phyloP scores from a whole-genome alignment of 2,329 filamentous ascomycete genomes.

The Sordariomycetes sp. region DNA sequence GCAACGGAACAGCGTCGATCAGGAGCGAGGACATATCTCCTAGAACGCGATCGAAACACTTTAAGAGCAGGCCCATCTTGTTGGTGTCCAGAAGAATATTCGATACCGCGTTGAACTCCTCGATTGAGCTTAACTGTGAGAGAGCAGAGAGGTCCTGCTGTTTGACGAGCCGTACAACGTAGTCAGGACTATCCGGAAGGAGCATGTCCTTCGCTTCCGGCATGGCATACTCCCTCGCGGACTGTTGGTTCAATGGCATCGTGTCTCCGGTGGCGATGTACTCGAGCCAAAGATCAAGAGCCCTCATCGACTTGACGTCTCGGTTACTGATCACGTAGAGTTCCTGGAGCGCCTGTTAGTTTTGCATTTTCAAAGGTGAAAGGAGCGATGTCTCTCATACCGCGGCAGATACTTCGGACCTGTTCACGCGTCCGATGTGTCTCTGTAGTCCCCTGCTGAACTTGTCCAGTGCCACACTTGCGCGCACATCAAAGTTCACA shows the following conservation, averaged over 20 bases:
- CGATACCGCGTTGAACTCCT: not conserved
- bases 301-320: constrained; percentile 21
- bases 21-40: not conserved
- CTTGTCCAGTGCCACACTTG: constrained; percentile 25
- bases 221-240: constrained; percentile 18
- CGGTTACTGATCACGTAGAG: constrained; percentile 30
- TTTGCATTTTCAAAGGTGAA: not conserved
- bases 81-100: not conserved
- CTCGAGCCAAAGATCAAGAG: constrained; percentile 27
- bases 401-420: constrained; percentile 22
- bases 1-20: constrained; percentile 3
- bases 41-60: not conserved
- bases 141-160: not conserved
- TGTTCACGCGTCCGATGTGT: constrained; percentile 24
- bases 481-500: not conserved
- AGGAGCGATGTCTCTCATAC: constrained; percentile 13
- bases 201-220: constrained; percentile 14
- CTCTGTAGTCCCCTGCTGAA: constrained; percentile 21
- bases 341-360: constrained; percentile 17
- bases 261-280: constrained; percentile 24
- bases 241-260: constrained; percentile 22
- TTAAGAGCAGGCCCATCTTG: not conserved
- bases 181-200: not conserved
- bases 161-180: not conserved
- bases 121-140: not conserved